Evolutionary conservation across 2,329 filamentous ascomycete species (phyloP), one percentile per base, ranked within the genome.

Genomic region (Diaporthe destruens): DNA sequence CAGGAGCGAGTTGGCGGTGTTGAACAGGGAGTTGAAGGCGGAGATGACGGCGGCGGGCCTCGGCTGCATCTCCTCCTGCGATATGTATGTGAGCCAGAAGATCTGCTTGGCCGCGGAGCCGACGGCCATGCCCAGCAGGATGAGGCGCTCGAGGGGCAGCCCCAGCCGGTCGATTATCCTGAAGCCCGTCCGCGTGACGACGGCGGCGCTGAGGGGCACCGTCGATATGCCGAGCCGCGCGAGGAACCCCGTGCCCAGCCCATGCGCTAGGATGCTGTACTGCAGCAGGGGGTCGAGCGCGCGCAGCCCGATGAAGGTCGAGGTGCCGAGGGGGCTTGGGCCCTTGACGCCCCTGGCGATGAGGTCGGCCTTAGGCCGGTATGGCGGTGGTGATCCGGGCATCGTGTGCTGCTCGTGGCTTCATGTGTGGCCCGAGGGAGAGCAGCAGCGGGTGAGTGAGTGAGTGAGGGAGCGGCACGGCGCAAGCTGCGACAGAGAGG

Each of bases 91-190:
- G 18, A 87, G 80, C 86, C 87, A 89, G 79, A 87, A 86, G 76
- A 87, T 85, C 73, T 91, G 89, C 81, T 91, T 91, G 36, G 86
- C 72, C 32, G 84, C 82, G 51, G 83, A 84, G 69, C 86, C 89
- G 54, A 84, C 80, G 29, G 86, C 82, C 87, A 91, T 89, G 69
- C 80, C 81, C 7, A 90, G 79, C 11, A 91, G 80, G 57, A 89
- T 81, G 11, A 85, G 80, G 34, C 86, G 82, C 75, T 87, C 86
- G 0, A 84, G 85, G 23, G 86, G 87, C 0, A 90, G 83, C 14
- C 82, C 83, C 3, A 87, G 78, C 36, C 76, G 76, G 75, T 72
- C 72, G 55, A 67, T 61, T 69, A 70, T 66, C n/a, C 72, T 55
- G 59, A 71, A 59, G 34, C 75, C 71, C n/a, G 74, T 75, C 36